phyloP scores from a whole-genome alignment of 768 basidiomycete species.

The Hygrophorus pudorinus region DNA sequence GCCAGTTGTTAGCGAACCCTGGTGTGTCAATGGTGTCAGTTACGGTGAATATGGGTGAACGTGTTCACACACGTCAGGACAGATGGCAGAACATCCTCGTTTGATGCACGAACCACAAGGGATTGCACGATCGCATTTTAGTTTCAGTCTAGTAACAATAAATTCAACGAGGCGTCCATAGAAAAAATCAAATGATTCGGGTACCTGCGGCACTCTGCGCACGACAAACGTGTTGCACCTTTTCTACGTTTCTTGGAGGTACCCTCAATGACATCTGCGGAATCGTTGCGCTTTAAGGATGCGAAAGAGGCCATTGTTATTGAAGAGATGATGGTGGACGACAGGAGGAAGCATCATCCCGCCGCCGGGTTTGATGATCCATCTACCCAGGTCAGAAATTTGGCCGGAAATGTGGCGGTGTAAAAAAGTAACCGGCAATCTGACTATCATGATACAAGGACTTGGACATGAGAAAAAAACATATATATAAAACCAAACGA shows the following conservation, averaged over 20 bases:
- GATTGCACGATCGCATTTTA: constrained; percentile 66
- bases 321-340: constrained; percentile 5
- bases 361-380: neutral
- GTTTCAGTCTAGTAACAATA: constrained; percentile 40
- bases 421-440: too few relatives aligned
- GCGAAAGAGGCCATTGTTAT: constrained; percentile 25
- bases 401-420: too few relatives aligned
- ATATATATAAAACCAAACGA: too few relatives aligned
- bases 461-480: too few relatives aligned
- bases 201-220: constrained; percentile 72
- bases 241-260: constrained; percentile 51
- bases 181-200: constrained; percentile 3
- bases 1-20: constrained; percentile 73
- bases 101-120: constrained; percentile 78
- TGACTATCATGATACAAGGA: too few relatives aligned
- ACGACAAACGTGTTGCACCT: constrained; percentile 68
- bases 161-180: constrained; percentile 7
- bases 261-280: constrained; percentile 14
- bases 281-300: constrained; percentile 19
- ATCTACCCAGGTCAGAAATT: neutral
- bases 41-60: constrained; percentile 8
- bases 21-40: constrained; percentile 2
- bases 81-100: constrained; percentile 71
- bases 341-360: neutral
- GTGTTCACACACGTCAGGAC: constrained; percentile 55